Percentiles rank a stretch among this genome's conserved stretches.
phyloP scores from a whole-genome alignment of 139 green algal genomes.

The Closterium sp. region DNA sequence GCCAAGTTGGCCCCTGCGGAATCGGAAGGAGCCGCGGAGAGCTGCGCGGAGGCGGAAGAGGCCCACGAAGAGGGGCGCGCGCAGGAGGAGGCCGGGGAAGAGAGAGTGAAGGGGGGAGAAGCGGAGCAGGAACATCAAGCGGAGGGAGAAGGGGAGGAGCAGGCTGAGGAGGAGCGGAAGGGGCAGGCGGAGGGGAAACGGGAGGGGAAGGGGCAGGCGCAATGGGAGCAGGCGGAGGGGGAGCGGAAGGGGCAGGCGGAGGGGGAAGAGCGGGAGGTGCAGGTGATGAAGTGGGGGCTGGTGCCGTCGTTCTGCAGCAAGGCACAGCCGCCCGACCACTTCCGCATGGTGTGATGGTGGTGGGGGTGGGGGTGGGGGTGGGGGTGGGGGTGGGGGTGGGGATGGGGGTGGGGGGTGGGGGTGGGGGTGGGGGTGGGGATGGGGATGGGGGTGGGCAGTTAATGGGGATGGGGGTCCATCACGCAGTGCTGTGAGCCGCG shows the following conservation, averaged over 20 bases:
- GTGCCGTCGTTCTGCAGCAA: slow-evolving; percentile 55
- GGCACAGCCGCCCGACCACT: slow-evolving; percentile 47
- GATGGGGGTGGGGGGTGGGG: too few species aligned
- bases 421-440: too few species aligned
- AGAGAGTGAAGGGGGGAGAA: background rate
- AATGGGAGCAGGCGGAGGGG: slow-evolving; percentile 1
- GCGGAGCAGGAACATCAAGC: slow-evolving; percentile 8
- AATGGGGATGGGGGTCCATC: too few species aligned
- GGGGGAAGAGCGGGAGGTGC: slow-evolving; percentile 16
- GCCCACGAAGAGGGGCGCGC: background rate
- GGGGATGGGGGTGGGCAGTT: too few species aligned
- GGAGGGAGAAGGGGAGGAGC: background rate
- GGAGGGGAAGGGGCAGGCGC: background rate
- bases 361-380: too few species aligned
- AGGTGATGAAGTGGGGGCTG: slow-evolving; percentile 51
- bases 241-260: background rate
- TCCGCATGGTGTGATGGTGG: slow-evolving; percentile 26
- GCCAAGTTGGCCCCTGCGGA: background rate
- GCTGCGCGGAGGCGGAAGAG: background rate
- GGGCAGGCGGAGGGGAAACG: background rate
- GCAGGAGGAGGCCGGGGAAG: background rate
- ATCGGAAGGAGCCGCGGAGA: background rate
- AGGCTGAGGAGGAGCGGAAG: background rate
- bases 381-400: too few species aligned
- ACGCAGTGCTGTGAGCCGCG: too few species aligned